These are phyloP conservation scores for Trichoderma lentiforme DNA, from an alignment of 2,329 filamentous ascomycete genomes.

Conservation along the genomic window DNA sequence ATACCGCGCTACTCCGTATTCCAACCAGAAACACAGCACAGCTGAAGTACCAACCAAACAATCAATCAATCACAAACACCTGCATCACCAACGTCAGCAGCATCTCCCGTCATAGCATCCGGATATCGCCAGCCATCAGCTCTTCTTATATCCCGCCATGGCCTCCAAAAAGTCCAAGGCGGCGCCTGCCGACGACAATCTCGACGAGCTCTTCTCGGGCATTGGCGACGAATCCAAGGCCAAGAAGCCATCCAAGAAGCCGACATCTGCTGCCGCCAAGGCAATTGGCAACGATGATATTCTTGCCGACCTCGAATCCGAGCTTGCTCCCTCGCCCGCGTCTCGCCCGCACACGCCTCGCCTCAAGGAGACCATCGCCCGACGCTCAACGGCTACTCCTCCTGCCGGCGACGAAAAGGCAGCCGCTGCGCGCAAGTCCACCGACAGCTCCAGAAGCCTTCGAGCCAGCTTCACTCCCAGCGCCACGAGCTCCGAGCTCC, in stretches of 20 bases:
- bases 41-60: neutral
- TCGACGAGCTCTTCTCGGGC: constrained; percentile 64
- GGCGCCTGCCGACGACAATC: constrained; percentile 55
- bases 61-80: neutral
- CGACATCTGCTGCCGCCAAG: constrained; percentile 49
- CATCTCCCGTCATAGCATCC: neutral
- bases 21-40: neutral
- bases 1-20: neutral
- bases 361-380: constrained; percentile 50
- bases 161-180: constrained; percentile 59
- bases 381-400: constrained; percentile 47
- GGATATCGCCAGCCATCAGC: neutral
- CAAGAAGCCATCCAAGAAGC: constrained; percentile 49
- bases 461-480: constrained; percentile 70
- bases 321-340: constrained; percentile 67
- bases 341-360: constrained; percentile 82
- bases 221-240: constrained; percentile 52
- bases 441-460: constrained; percentile 69
- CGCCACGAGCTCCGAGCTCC: constrained; percentile 59
- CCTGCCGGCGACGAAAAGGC: constrained; percentile 63
- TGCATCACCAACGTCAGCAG: neutral
- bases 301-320: constrained; percentile 76
- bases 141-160: constrained; percentile 41
- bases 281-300: constrained; percentile 64
- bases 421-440: constrained; percentile 62